Evolutionary conservation across 495 filamentous ascomycete genomes (phyloP).

Genomic region (Penicilliopsis zonata): DNA sequence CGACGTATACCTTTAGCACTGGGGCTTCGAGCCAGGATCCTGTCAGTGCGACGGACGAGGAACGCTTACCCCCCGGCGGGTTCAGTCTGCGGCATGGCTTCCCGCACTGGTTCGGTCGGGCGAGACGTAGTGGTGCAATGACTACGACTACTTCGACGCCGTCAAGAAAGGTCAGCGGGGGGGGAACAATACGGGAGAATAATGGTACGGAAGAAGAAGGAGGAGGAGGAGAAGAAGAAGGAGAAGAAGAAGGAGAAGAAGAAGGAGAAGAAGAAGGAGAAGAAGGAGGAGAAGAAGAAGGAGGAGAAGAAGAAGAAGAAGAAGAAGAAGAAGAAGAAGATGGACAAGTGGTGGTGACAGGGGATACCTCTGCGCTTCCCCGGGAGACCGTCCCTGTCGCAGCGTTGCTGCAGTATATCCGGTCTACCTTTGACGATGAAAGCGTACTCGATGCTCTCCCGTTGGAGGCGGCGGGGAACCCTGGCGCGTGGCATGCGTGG

Average conservation of each 20-base stretch:
- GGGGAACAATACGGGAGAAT: no score
- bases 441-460: slow-evolving; percentile 65
- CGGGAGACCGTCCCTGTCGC: slow-evolving; percentile 18
- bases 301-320: no score
- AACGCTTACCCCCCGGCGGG: slow-evolving; percentile 71
- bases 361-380: not conserved
- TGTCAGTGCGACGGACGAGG: slow-evolving; percentile 68
- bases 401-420: slow-evolving; percentile 62
- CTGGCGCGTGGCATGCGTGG: slow-evolving; percentile 88
- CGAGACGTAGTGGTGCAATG: slow-evolving; percentile 16
- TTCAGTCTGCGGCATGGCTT: slow-evolving; percentile 86
- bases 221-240: no score
- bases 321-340: no score
- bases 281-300: no score
- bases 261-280: no score
- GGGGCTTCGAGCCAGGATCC: slow-evolving; percentile 55
- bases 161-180: slow-evolving; percentile 26
- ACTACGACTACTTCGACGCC: slow-evolving; percentile 23
- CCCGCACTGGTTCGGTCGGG: slow-evolving; percentile 67
- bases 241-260: no score
- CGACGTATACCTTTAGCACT: slow-evolving; percentile 81
- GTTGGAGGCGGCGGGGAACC: slow-evolving; percentile 71
- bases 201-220: no score
- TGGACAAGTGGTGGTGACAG: no score
- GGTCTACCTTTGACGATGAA: slow-evolving; percentile 67